Evolutionary conservation across 202 grass and related monocot genomes (phyloP).

Genomic region (Digitaria exilis): DNA sequence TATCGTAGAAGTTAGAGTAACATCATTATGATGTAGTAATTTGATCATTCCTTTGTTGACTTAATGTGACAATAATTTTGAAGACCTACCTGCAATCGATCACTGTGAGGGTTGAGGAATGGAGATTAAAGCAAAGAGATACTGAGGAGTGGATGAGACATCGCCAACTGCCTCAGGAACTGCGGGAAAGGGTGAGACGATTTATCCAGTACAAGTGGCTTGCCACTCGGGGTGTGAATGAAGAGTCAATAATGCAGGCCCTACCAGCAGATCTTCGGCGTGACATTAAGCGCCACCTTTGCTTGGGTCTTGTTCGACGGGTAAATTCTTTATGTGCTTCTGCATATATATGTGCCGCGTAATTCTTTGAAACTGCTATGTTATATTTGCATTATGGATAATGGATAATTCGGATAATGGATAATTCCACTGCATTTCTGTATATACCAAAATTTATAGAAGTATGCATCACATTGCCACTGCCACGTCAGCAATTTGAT

Average conservation of each 20-base stretch:
- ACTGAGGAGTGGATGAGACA: constrained; percentile 98
- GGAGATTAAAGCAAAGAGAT: constrained; percentile 96
- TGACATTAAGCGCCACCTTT: constrained; percentile 94
- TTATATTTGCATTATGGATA: not conserved
- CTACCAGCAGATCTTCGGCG: constrained; percentile 85
- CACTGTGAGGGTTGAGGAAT: constrained; percentile 89
- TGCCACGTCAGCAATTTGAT: not conserved
- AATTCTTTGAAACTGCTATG: constrained; percentile 12
- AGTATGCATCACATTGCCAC: not conserved
- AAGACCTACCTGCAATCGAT: constrained; percentile 97
- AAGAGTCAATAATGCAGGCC: constrained; percentile 79
- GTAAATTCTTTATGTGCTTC: constrained; percentile 52
- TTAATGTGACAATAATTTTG: constrained; percentile 30
- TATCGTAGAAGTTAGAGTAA: not conserved
- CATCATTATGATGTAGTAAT: not conserved
- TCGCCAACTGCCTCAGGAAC: constrained; percentile 74
- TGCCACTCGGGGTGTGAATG: constrained; percentile 86
- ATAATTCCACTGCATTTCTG: not conserved
- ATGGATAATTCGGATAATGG: not conserved
- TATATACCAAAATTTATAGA: constrained; percentile 3
- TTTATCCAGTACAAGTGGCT: constrained; percentile 98
- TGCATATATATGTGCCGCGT: not conserved
- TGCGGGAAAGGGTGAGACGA: constrained; percentile 72
- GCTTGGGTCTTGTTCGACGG: constrained; percentile 87
- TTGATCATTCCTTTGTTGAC: not conserved